phyloP scores from a whole-genome alignment of 768 basidiomycete species.

The Psilocybe azurescens region DNA sequence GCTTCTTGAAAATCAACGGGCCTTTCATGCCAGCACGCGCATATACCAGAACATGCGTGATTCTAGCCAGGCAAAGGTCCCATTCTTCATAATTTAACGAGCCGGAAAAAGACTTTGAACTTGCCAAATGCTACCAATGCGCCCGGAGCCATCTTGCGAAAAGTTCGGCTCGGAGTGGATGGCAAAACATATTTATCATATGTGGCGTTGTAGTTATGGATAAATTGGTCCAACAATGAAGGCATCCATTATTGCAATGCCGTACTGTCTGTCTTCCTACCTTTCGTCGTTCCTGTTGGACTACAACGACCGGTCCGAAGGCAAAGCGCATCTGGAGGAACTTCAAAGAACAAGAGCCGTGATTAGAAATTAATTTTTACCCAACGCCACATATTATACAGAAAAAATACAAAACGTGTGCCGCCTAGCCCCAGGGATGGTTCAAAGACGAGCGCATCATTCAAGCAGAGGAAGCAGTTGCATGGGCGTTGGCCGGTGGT shows the following conservation, averaged over 20 bases:
- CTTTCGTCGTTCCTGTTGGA: neutral
- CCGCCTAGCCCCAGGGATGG: neutral
- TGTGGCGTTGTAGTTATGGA: neutral
- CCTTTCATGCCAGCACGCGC: too few relatives aligned
- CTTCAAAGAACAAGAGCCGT: neutral
- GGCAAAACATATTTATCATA: neutral
- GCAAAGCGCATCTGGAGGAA: neutral
- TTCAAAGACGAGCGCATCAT: neutral
- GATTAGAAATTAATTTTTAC: neutral
- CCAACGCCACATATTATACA: neutral
- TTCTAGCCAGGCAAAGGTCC: too few relatives aligned
- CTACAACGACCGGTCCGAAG: neutral
- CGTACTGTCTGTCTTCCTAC: neutral
- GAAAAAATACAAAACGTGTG: neutral
- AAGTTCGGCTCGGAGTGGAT: neutral
- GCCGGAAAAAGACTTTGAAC: too few relatives aligned
- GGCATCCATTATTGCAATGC: neutral
- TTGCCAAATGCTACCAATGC: too few relatives aligned
- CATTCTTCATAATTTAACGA: too few relatives aligned
- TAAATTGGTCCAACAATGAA: neutral
- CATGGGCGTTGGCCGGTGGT: constrained; percentile 48
- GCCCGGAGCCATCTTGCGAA: neutral
- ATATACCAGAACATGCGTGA: too few relatives aligned
- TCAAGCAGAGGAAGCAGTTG: constrained; percentile 4
- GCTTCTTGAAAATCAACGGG: too few relatives aligned